A percentile compares a stretch with the other conserved stretches of the same genome.
These are phyloP conservation scores for Effrenium voratum DNA, from an alignment of 73 alveolate genomes.

Conservation along the genomic window DNA sequence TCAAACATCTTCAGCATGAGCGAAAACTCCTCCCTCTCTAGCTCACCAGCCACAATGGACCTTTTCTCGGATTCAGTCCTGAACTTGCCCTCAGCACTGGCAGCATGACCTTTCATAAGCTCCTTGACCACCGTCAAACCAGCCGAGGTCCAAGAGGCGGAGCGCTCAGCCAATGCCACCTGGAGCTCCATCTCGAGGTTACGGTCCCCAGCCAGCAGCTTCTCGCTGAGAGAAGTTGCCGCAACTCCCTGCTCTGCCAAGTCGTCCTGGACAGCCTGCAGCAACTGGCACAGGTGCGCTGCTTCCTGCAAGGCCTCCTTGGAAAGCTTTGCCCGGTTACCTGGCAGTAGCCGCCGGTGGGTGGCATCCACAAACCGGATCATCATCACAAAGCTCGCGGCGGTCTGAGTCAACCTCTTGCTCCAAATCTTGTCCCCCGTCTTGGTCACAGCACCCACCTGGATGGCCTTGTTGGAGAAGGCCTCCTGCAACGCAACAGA, in stretches of 20 bases:
- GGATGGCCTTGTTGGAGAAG: not conserved
- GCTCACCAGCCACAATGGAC: conserved; percentile 5
- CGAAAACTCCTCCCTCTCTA: conserved; percentile 14
- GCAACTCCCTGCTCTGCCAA: not conserved
- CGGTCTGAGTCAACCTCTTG: not conserved
- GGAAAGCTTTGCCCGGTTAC: not conserved
- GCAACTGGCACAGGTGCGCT: not conserved
- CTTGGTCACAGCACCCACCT: not conserved
- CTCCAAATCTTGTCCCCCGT: not conserved
- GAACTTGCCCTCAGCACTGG: not conserved
- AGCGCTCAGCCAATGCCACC: not conserved
- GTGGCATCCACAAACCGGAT: not conserved
- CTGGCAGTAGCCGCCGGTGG: conserved; percentile 3
- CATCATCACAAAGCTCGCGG: not conserved
- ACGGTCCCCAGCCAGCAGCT: not conserved
- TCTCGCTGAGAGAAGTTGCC: not conserved
- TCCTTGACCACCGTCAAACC: not conserved
- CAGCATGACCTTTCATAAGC: not conserved
- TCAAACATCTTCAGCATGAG: not conserved
- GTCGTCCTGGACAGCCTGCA: not conserved
- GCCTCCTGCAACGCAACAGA: too few species aligned
- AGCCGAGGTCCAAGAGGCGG: not conserved
- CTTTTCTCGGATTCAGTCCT: not conserved
- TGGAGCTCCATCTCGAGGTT: not conserved
- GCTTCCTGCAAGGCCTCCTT: not conserved